Conservation (phyloP, 345 rosid species). For the Populus nigra region DNA sequence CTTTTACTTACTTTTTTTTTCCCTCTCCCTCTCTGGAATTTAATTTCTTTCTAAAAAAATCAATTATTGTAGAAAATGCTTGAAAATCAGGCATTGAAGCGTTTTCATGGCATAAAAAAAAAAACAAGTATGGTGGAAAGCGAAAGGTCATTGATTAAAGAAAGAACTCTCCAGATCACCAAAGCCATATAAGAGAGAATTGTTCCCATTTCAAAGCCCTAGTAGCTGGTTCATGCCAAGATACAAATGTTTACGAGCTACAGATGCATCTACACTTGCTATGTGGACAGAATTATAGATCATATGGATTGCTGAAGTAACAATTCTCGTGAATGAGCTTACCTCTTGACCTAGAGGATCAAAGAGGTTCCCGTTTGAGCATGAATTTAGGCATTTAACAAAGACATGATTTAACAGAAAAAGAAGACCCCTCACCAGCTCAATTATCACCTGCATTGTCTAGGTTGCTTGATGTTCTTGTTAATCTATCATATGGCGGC, state of each 20-base stretch:
- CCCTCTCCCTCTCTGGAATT: not conserved
- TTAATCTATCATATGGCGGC: conserved; percentile 45
- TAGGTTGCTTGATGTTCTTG: conserved; percentile 92
- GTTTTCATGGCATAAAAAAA: no score
- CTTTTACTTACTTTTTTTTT: not conserved
- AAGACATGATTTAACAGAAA: conserved; percentile 28
- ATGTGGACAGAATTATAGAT: not conserved
- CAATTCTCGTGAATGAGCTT: conserved; percentile 5
- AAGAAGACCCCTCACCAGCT: conserved; percentile 47
- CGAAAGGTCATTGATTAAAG: conserved; percentile 28
- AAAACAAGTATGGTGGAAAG: not conserved
- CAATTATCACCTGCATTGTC: conserved; percentile 75
- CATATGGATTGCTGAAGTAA: not conserved
- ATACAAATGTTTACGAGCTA: not conserved
- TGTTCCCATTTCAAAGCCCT: conserved; percentile 13
- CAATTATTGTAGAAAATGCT: not conserved
- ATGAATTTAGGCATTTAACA: conserved; percentile 16
- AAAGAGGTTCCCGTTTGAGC: conserved; percentile 18
- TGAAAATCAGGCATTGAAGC: no score
- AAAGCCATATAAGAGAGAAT: conserved; percentile 18
- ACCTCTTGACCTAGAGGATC: conserved; percentile 13
- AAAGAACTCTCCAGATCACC: conserved; percentile 3
- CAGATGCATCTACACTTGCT: no score
- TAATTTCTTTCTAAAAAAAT: no score
- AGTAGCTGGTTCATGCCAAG: not conserved